Conservation (phyloP, 179 eudicot genomes). For the Carnegiea gigantea region DNA sequence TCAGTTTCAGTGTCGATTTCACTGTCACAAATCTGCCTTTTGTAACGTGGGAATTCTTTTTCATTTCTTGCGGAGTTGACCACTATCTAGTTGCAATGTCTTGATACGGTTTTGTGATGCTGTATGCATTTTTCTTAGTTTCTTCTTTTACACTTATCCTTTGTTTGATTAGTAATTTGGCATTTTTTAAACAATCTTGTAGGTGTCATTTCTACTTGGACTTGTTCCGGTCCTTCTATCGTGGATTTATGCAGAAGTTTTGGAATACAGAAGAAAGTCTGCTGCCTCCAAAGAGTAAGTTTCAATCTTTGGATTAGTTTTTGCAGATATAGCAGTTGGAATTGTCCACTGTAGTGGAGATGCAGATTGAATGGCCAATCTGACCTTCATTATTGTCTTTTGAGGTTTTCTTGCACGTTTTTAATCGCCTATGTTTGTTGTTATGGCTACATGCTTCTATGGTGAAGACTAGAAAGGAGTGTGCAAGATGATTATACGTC, state of each 20-base stretch:
- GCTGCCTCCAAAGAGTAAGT: slow-evolving; percentile 39
- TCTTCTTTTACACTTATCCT: too few species aligned
- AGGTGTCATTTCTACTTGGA: slow-evolving; percentile 47
- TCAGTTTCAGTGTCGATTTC: background rate
- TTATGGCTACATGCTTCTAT: background rate
- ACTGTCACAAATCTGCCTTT: too few species aligned
- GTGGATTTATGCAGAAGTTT: slow-evolving; percentile 43
- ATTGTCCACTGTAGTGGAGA: background rate
- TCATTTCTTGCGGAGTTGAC: background rate
- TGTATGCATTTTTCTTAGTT: background rate
- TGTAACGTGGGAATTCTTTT: background rate
- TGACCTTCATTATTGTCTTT: background rate
- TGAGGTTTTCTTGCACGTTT: slow-evolving; percentile 5
- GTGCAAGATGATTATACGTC: background rate
- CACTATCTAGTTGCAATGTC: background rate
- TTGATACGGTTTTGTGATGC: background rate
- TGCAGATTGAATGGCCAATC: background rate
- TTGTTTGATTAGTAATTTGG: background rate
- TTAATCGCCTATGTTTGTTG: background rate
- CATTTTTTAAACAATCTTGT: slow-evolving; percentile 15
- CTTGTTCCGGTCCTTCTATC: slow-evolving; percentile 33
- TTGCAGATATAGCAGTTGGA: slow-evolving; percentile 5
- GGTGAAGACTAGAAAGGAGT: background rate
- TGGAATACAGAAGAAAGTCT: slow-evolving; percentile 34
- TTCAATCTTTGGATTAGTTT: slow-evolving; percentile 4